Evolutionary conservation across 805 yeast genomes (phyloP).

Genomic region (Cephaloascus albidus): DNA sequence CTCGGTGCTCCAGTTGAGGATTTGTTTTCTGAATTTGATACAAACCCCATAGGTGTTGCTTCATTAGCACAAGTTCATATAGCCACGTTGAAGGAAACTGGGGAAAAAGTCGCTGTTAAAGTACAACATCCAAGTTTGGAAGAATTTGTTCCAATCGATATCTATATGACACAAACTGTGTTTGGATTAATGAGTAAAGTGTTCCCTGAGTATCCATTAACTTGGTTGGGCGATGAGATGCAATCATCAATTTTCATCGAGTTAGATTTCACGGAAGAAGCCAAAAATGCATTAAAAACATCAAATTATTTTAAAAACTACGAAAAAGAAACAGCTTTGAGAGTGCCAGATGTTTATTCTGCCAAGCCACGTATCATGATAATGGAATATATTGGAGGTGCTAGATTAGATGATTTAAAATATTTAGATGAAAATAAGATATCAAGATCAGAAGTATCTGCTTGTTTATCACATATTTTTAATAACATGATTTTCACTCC

Average conservation of each 20-base stretch:
- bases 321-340: constrained; percentile 57
- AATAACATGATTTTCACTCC: constrained; percentile 95
- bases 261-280: constrained; percentile 81
- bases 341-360: constrained; percentile 64
- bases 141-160: constrained; percentile 87
- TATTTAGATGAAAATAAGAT: constrained; percentile 58
- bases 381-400: constrained; percentile 83
- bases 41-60: constrained; percentile 86
- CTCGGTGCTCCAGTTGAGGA: constrained; percentile 53
- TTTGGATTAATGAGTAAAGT: constrained; percentile 64
- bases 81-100: constrained; percentile 50
- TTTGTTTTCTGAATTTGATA: constrained; percentile 56
- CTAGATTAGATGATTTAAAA: constrained; percentile 67
- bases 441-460: constrained; percentile 67
- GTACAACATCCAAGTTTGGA: constrained; percentile 86
- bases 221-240: constrained; percentile 94
- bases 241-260: constrained; percentile 84
- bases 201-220: constrained; percentile 89
- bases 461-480: constrained; percentile 83
- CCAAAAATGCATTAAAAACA: constrained; percentile 69
- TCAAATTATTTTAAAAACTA: constrained; percentile 52
- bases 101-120: constrained; percentile 83
- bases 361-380: constrained; percentile 67
- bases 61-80: constrained; percentile 93
- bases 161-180: constrained; percentile 66